Conservation (phyloP, 257 asterid genomes). For the Misopates orontium region DNA sequence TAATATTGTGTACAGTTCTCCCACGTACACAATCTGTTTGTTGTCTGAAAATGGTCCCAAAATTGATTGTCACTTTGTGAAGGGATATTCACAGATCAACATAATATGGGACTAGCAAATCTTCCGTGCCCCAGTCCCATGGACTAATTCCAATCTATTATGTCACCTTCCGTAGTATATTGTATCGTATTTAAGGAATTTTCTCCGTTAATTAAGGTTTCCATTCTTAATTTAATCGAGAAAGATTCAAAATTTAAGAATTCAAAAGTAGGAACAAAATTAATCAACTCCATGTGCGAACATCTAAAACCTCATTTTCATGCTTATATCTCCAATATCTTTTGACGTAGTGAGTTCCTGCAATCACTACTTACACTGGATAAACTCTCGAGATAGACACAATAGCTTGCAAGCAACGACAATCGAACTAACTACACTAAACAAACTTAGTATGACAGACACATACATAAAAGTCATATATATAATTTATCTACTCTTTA, state of each 20-base stretch:
- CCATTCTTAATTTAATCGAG: background rate
- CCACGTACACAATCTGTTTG: slow-evolving; percentile 12
- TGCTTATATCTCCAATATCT: background rate
- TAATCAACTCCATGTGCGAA: slow-evolving; percentile 7
- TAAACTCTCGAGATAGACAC: too few relatives aligned
- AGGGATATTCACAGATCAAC: slow-evolving; percentile 17
- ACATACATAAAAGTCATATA: too few relatives aligned
- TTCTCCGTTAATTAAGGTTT: background rate
- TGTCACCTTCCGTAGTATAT: background rate
- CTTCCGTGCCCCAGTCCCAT: slow-evolving; percentile 1
- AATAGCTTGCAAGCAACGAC: too few relatives aligned
- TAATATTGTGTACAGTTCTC: background rate
- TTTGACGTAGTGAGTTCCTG: too few relatives aligned
- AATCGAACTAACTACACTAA: too few relatives aligned
- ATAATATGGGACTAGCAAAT: slow-evolving; percentile 23
- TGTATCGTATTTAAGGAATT: background rate
- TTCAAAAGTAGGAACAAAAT: background rate
- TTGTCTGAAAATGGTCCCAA: slow-evolving; percentile 40
- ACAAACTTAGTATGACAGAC: too few relatives aligned
- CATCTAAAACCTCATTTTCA: slow-evolving; percentile 7
- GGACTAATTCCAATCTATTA: slow-evolving; percentile 22
- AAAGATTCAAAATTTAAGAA: background rate
- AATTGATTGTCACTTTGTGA: slow-evolving; percentile 18
- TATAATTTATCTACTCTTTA: too few relatives aligned
- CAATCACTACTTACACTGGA: too few relatives aligned